phyloP scores from a whole-genome alignment of 352 stramenopile genomes.

The Phytophthora aleatoria region DNA sequence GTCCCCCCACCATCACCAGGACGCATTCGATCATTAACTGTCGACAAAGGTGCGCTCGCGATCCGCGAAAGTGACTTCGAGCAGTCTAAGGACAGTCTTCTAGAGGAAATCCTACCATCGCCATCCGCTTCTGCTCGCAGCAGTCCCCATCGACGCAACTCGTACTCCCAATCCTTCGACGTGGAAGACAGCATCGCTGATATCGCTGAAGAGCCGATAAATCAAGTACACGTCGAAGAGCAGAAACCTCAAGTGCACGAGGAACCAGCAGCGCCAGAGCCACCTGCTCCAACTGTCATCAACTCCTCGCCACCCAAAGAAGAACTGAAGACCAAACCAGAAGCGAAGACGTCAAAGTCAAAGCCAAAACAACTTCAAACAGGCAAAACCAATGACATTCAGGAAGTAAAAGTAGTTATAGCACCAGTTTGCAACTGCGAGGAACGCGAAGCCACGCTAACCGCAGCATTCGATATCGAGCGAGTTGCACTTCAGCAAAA shows the following conservation, averaged over 20 bases:
- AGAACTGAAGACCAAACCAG: not conserved
- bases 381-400: not conserved
- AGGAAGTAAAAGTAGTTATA: not conserved
- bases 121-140: conserved; percentile 21
- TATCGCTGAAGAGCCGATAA: conserved; percentile 5
- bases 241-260: conserved; percentile 1
- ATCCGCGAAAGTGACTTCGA: conserved; percentile 70
- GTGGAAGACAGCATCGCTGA: conserved; percentile 27
- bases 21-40: conserved; percentile 45
- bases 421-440: conserved; percentile 22
- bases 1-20: conserved; percentile 28
- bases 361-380: not conserved
- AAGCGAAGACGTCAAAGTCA: not conserved
- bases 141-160: conserved; percentile 39
- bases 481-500: conserved; percentile 31
- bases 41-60: conserved; percentile 30
- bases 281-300: not conserved
- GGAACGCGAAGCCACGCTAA: conserved; percentile 20
- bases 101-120: conserved; percentile 62
- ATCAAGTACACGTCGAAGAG: not conserved
- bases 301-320: not conserved
- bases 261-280: not conserved
- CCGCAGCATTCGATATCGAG: conserved; percentile 32
- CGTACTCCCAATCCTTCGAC: conserved; percentile 61
- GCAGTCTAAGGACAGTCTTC: conserved; percentile 68